Percentiles rank a stretch among this genome's conserved stretches.
phyloP scores from a whole-genome alignment of 208 protist species.

The Trypanosoma mega region DNA sequence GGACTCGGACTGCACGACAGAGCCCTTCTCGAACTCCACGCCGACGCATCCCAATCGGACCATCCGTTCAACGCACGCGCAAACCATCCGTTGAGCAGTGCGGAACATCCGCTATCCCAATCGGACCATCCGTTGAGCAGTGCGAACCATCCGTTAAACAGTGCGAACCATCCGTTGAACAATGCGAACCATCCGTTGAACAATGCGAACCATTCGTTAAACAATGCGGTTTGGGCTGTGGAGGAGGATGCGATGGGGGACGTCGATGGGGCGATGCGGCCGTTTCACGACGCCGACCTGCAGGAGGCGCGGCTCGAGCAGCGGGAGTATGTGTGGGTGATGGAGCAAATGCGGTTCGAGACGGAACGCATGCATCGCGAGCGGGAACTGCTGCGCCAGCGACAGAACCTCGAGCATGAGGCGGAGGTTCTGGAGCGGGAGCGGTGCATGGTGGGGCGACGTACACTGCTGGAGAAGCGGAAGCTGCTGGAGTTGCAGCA shows the following conservation, averaged over 20 bases:
- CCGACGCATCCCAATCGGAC: not conserved
- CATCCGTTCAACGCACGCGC: not conserved
- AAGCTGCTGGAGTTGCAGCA: conserved; percentile 1
- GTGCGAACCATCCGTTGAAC: not conserved
- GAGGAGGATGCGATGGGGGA: conserved; percentile 12
- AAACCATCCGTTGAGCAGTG: too few species aligned
- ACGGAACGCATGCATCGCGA: conserved; percentile 46
- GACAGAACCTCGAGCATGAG: conserved; percentile 20
- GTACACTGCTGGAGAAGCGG: conserved; percentile 7
- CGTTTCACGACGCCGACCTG: conserved; percentile 5
- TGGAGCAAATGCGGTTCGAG: conserved; percentile 66
- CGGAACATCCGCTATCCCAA: not conserved
- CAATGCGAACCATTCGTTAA: not conserved
- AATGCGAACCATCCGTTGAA: not conserved
- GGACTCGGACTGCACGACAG: conserved; percentile 26
- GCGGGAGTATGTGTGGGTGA: conserved; percentile 56
- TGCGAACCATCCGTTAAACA: not conserved
- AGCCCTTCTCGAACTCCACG: conserved; percentile 1
- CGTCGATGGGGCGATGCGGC: conserved; percentile 1
- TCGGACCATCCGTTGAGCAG: too few species aligned
- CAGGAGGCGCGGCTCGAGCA: conserved; percentile 31
- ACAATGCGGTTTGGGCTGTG: not conserved
- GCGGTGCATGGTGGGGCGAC: not conserved
- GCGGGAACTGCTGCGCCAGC: conserved; percentile 32
- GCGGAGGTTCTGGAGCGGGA: conserved; percentile 10